Evolutionary conservation across 495 filamentous ascomycete species (phyloP), one percentile per base, ranked within the genome.

Genomic region (Trichocladium antarcticum): DNA sequence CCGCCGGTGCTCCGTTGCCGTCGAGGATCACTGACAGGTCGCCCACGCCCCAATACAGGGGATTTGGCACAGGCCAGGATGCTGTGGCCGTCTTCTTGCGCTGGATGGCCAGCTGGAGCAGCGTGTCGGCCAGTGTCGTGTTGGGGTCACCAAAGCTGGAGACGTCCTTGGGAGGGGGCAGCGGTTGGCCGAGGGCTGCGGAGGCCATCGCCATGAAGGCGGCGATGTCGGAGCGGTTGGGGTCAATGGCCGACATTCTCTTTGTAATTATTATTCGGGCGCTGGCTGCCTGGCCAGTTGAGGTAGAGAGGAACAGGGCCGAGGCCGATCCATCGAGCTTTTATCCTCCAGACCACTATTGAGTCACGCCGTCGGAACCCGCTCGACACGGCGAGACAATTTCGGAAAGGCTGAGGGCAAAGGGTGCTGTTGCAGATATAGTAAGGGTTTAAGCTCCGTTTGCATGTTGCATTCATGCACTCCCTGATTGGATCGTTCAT

Each of bases 231-330:
- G 61, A 55, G 37, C 52, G 50, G 47, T 36, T 39, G n/a, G 54
- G 55, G 10, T 61, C 50, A 47, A 74, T 73, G 2, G 77, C 72
- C 14, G 81, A 54, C 45, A 74, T 66, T 24, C 76, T 19, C 81
- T 57, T 27, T 8, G 14, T 24, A 32, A 24, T 27, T 27, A 27
- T 27, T 27, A 27, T 8, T 27, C 24, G 24, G 24, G 3, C 4
- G 3, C 8, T 8, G 24, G 24, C 8, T 27, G 24, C 4, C 8
- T 27, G 8, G 4, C 35, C 3, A 37, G n/a, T n/a, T n/a, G n/a
- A n/a, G n/a, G n/a, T n/a, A n/a, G n/a, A n/a, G n/a, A n/a, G n/a
- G n/a, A n/a, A n/a, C n/a, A n/a, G n/a, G n/a, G n/a, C n/a, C n/a
- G n/a, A n/a, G n/a, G n/a, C n/a, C n/a, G n/a, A n/a, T n/a, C n/a